These are phyloP conservation scores for Helianthus annuus DNA, from an alignment of 129 eudicot genomes.

Conservation along the genomic window HanXRQr2.0-SUNRISE NC_035434.2:167785325-167785824, in stretches of 20 bases:
- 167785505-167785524: too few species aligned
- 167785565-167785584: conserved; percentile 78
- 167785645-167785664: not conserved
- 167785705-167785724: conserved; percentile 73
- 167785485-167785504: too few species aligned
- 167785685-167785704: conserved; percentile 90
- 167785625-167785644: not conserved
- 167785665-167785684: too few species aligned
- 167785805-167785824: conserved; percentile 19
- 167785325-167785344: too few species aligned
- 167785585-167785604: conserved; percentile 98
- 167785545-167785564: conserved; percentile 97
- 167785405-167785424: too few species aligned
- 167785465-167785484: too few species aligned
- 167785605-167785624: conserved; percentile 16
- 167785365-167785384: too few species aligned
- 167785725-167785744: conserved; percentile 77
- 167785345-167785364: too few species aligned
- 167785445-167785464: too few species aligned
- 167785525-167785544: conserved; percentile 51
- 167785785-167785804: not conserved
- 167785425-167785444: too few species aligned
- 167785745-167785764: not conserved
- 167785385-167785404: too few species aligned
- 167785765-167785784: not conserved